Conservation (phyloP, 768 basidiomycete genomes). For the Boletellus ananiceps region DNA sequence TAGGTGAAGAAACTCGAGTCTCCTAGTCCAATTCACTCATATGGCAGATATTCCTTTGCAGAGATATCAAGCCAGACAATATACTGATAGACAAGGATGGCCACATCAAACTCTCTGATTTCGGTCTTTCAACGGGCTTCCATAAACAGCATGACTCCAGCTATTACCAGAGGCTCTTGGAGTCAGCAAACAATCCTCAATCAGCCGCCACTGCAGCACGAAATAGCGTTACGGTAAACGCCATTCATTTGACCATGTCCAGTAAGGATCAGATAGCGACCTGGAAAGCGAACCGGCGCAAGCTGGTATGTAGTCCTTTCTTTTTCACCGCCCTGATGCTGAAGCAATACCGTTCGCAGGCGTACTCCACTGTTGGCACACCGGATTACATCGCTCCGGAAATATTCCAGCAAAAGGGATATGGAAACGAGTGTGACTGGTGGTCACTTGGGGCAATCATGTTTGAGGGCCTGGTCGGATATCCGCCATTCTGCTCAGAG, state of each 20-base stretch:
- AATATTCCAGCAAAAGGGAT: slow-evolving; percentile 95
- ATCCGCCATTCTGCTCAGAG: slow-evolving; percentile 95
- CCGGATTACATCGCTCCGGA: slow-evolving; percentile 97
- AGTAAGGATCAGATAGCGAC: slow-evolving; percentile 93
- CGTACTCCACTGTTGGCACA: slow-evolving; percentile 96
- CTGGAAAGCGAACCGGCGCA: slow-evolving; percentile 97
- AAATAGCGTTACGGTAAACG: slow-evolving; percentile 96
- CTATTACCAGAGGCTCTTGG: slow-evolving; percentile 89
- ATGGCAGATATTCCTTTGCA: slow-evolving; percentile 27
- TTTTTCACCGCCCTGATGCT: neutral
- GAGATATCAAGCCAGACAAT: slow-evolving; percentile 99
- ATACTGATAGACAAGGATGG: slow-evolving; percentile 88
- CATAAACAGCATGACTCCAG: slow-evolving; percentile 96
- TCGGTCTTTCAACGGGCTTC: slow-evolving; percentile 98
- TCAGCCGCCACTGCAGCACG: slow-evolving; percentile 49
- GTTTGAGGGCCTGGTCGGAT: slow-evolving; percentile 97
- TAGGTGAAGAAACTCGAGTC: slow-evolving; percentile 47
- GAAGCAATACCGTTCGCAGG: slow-evolving; percentile 41
- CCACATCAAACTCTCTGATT: slow-evolving; percentile 97
- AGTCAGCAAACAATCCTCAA: slow-evolving; percentile 48
- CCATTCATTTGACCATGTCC: slow-evolving; percentile 94
- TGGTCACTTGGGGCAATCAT: slow-evolving; percentile 99
- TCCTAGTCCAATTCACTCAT: neutral
- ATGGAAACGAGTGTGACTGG: slow-evolving; percentile 98
- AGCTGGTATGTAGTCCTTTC: slow-evolving; percentile 60